phyloP scores from a whole-genome alignment of 2,329 filamentous ascomycete species.

The Epichloe typhina region DNA sequence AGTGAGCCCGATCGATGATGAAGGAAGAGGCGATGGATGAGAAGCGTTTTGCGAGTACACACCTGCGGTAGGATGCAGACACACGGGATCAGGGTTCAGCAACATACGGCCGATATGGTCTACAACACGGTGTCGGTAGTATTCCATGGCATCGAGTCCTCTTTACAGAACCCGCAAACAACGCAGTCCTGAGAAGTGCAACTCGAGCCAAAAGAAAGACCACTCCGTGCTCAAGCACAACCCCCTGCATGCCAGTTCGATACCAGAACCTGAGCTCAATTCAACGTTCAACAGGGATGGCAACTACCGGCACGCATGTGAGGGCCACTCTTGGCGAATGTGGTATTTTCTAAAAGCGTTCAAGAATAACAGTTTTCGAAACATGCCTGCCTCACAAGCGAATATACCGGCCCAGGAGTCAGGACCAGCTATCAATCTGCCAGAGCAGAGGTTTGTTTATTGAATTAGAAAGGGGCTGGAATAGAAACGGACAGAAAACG shows the following conservation, averaged over 20 bases:
- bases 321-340: no score
- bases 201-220: background rate
- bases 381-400: background rate
- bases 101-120: no score
- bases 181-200: background rate
- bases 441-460: background rate
- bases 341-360: background rate
- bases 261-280: background rate
- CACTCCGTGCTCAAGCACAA: background rate
- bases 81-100: no score
- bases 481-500: no score
- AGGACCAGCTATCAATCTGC: background rate
- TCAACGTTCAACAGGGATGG: background rate
- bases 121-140: no score
- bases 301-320: background rate
- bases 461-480: no score
- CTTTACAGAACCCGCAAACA: background rate
- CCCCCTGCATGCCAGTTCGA: background rate
- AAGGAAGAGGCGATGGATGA: no score
- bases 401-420: background rate
- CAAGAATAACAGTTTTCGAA: background rate
- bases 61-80: no score
- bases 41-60: no score
- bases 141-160: no score
- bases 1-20: no score